phyloP scores from a whole-genome alignment of 1,139 yeast species.

The Geotrichum bryndzae region DNA sequence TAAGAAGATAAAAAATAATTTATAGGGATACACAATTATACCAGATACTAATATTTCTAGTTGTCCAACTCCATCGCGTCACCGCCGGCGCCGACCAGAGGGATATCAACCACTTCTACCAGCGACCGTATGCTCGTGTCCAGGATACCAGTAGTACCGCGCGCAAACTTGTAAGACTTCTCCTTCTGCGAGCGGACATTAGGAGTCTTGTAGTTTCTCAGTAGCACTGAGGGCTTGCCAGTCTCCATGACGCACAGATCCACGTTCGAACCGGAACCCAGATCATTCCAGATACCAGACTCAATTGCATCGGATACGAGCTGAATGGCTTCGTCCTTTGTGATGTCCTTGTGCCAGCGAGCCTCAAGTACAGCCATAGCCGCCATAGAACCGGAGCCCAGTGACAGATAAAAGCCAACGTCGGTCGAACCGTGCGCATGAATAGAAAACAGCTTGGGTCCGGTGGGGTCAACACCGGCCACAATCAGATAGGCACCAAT shows the following conservation, averaged over 20 bases:
- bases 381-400: constrained; percentile 97
- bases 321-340: constrained; percentile 80
- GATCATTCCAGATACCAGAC: constrained; percentile 98
- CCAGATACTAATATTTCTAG: constrained; percentile 24
- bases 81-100: constrained; percentile 36
- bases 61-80: constrained; percentile 73
- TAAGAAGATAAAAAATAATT: not conserved
- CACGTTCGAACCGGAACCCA: constrained; percentile 97
- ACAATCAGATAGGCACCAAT: constrained; percentile 94
- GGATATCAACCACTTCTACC: constrained; percentile 65
- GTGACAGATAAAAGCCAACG: constrained; percentile 83
- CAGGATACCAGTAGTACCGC: constrained; percentile 87
- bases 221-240: constrained; percentile 69
- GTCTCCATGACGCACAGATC: constrained; percentile 94
- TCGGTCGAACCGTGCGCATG: constrained; percentile 99
- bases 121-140: constrained; percentile 57
- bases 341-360: constrained; percentile 71
- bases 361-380: constrained; percentile 97
- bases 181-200: constrained; percentile 79
- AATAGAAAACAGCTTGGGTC: constrained; percentile 83
- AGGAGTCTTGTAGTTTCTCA: constrained; percentile 86
- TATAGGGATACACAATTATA: not conserved
- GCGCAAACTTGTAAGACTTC: constrained; percentile 71
- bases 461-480: constrained; percentile 96
- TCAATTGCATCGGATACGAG: constrained; percentile 90